Percentiles rank a stretch among this genome's conserved stretches.
These are phyloP conservation scores for Alternaria sp. DNA, from an alignment of 2,329 filamentous ascomycete species.

Conservation along the genomic window DNA sequence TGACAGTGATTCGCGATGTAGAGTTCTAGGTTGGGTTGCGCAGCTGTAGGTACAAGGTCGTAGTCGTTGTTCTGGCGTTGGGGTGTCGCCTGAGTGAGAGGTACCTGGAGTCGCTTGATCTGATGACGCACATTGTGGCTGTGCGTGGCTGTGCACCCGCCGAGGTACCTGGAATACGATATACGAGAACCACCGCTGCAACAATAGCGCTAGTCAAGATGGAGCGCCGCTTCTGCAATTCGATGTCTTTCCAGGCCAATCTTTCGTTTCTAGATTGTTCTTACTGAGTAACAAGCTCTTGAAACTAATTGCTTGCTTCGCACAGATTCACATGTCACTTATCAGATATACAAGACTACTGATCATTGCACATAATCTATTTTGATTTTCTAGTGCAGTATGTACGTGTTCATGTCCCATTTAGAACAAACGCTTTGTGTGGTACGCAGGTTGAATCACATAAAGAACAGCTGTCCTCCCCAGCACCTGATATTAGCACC, in stretches of 20 bases:
- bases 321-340: not conserved
- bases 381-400: not conserved
- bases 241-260: not conserved
- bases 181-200: not conserved
- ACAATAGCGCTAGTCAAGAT: not conserved
- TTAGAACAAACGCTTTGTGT: not conserved
- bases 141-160: conserved; percentile 8
- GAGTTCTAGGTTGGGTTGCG: not conserved
- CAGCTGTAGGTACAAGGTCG: not conserved
- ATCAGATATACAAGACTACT: not conserved
- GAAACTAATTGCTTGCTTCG: no score
- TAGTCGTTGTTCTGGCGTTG: conserved; percentile 7
- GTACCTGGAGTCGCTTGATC: conserved; percentile 2
- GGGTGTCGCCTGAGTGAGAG: conserved; percentile 11
- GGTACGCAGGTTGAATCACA: not conserved
- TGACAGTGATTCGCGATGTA: conserved; percentile 21
- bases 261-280: not conserved
- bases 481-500: not conserved
- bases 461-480: not conserved
- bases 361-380: not conserved
- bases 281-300: not conserved
- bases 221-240: not conserved
- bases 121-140: conserved; percentile 19
- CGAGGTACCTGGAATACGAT: not conserved
- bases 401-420: not conserved